Evolutionary conservation across 2,329 filamentous ascomycete species (phyloP), one percentile per base, ranked within the genome.

Genomic region (Botryotinia narcissicola): DNA sequence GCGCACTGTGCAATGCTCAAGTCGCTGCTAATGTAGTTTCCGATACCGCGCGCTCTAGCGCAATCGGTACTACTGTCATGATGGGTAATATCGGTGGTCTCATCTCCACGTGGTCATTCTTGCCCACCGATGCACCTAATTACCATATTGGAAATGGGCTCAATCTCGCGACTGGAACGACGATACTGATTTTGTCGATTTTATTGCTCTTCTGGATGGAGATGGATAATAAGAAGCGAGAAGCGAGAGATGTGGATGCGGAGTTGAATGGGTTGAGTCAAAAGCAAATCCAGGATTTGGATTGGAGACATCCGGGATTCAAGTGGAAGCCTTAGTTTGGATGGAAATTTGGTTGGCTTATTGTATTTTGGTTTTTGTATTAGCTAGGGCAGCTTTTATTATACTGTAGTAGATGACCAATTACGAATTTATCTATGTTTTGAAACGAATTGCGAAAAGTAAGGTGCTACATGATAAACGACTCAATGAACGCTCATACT

Each of bases 131-230:
- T 78, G 87, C 78, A 0, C 91, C 91, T 0, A 81, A 93, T 73
- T 94, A 89, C 78, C 89, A 84, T 74, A 92, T 93, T 73, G 91
- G 91, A 1, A 93, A 93, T 78, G 91, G 91, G 0, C 80, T 93
- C 51, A 93, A 93, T 79, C 78, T 93, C 61, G 91, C 88, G 0
- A 89, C 88, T 0, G 84, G 85, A n/a, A 84, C 84, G n/a, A 82
- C 83, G 2, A 88, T 88, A 1, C 79, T 92, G 20, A 71, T 93
- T 1, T 72, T 86, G 5, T 83, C 84, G 8, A 84, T 86, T 0
- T 68, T 78, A 0, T 79, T 91, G 51, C 82, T 88, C 75, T 76
- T 86, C 1, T 93, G 89, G 88, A 92, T 92, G 85, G 84, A 83
- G 70, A 81, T 80, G 79, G 88, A 92, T 77, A 93, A 93, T 78